Percentiles rank a stretch among this genome's conserved stretches.
Evolutionary conservation across 768 basidiomycete genomes (phyloP).

Genomic region (Hortiboletus campestris): DNA sequence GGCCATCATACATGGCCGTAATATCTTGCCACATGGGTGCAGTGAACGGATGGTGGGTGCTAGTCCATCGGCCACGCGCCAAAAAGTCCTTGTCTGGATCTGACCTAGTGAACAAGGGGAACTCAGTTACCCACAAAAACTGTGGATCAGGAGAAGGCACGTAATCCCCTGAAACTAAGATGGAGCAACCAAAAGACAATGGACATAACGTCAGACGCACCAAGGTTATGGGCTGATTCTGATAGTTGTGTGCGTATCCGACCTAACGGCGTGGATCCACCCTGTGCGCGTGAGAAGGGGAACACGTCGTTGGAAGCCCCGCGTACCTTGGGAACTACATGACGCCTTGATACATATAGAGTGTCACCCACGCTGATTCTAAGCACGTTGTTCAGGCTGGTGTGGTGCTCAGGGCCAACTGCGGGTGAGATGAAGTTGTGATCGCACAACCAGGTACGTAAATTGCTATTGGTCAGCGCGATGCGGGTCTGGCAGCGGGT

Average conservation of each 20-base stretch:
- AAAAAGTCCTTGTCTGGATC: constrained; percentile 87
- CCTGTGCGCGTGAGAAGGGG: constrained; percentile 46
- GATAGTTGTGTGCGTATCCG: constrained; percentile 63
- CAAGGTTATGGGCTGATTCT: constrained; percentile 61
- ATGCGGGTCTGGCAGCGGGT: constrained; percentile 45
- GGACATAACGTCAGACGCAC: constrained; percentile 38
- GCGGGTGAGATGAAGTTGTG: constrained; percentile 31
- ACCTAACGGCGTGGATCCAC: constrained; percentile 83
- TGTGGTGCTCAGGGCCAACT: constrained; percentile 26
- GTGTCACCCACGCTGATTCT: constrained; percentile 50
- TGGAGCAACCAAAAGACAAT: constrained; percentile 4
- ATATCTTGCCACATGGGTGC: constrained; percentile 94
- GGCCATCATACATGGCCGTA: constrained; percentile 67
- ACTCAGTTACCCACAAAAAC: constrained; percentile 95
- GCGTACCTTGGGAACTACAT: constrained; percentile 51
- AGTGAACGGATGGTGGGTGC: constrained; percentile 94
- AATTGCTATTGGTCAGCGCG: constrained; percentile 45
- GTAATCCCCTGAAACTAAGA: constrained; percentile 49
- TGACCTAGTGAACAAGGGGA: constrained; percentile 85
- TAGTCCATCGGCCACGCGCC: constrained; percentile 86
- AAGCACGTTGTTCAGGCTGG: constrained; percentile 40
- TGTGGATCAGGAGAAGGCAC: constrained; percentile 58
- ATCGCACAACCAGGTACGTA: constrained; percentile 45
- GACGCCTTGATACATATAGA: constrained; percentile 56
- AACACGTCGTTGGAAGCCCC: constrained; percentile 6